Evolutionary conservation across 129 eudicot genomes (phyloP), one percentile per base, ranked within the genome.

Genomic region (Escallonia rubra): DNA sequence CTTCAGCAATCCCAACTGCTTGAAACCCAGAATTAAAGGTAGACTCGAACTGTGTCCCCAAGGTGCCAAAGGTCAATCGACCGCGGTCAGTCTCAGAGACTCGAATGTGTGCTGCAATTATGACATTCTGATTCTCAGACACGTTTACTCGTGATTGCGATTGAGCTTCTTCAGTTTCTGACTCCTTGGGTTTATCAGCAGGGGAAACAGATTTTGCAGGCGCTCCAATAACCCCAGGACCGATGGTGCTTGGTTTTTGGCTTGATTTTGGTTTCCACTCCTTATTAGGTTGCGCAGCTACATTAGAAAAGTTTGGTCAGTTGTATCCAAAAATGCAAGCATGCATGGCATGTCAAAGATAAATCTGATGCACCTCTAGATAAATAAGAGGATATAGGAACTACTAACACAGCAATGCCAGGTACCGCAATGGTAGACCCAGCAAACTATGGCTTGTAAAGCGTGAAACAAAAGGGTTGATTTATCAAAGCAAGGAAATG

Each of bases 191-290:
- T 49, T 43, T 73, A 61, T 80, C 81, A 53, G 77, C 75, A 72
- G 87, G 71, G 7, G 90, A 46, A 43, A 66, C 74, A 58, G 86
- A 50, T 70, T 88, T 86, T 61, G 81, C 73, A 62, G 96, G 85
- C 8, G 76, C 68, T 66, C 95, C 95, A 40, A 86, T 86, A 61
- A 86, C 85, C 67, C 91, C 91, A 57, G 79, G 83, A 41, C 85
- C 86, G 69, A 45, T 41, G 42, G 60, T 77, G 66, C 75, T 84
- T 57, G 80, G 68, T 75, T 86, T 89, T 73, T 80, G 72, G 71
- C 77, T 89, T 57, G 87, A 66, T 71, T 89, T 92, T 8, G 98
- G 98, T 72, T 89, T 93, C 98, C 98, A 93, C 76, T 93, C 98
- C 78, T 93, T 93, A 49, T 78, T 84, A 63, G 80, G 79, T 76